phyloP scores from a whole-genome alignment of 257 asterid species.

The Capsicum rhomboideum region DNA sequence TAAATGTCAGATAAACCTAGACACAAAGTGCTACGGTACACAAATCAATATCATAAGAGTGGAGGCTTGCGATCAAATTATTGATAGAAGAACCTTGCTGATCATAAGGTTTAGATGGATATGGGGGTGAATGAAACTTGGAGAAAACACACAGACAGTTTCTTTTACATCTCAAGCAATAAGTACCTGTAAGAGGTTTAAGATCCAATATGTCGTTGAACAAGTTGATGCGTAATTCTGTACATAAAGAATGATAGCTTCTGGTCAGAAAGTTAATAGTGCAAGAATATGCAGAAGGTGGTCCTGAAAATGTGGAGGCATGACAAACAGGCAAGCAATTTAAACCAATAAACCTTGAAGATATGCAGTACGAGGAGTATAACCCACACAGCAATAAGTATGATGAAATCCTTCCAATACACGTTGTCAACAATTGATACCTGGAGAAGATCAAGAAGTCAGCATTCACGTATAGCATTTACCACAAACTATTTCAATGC shows the following conservation, averaged over 20 bases:
- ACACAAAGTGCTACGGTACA: background rate
- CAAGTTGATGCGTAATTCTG: conserved; percentile 40
- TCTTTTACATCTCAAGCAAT: background rate
- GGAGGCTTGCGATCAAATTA: background rate
- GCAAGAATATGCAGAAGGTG: background rate
- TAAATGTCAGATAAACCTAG: background rate
- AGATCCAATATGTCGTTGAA: conserved; percentile 38
- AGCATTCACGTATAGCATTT: background rate
- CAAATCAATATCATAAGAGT: background rate
- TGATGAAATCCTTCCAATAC: conserved; percentile 38
- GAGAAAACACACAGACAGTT: background rate
- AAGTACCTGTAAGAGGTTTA: conserved; percentile 46
- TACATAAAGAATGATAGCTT: background rate
- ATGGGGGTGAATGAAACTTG: background rate
- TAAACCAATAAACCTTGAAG: conserved; percentile 25
- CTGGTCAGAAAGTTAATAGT: background rate
- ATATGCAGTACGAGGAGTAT: conserved; percentile 36
- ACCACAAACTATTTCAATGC: background rate
- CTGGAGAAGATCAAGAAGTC: conserved; percentile 12
- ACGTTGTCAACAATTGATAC: conserved; percentile 34
- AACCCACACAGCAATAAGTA: conserved; percentile 42
- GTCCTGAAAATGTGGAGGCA: background rate
- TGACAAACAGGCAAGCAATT: background rate
- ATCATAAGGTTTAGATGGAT: background rate
- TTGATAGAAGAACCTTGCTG: background rate